phyloP scores from a whole-genome alignment of 2,329 filamentous ascomycete genomes.

The Diaporthe ampelina region DNA sequence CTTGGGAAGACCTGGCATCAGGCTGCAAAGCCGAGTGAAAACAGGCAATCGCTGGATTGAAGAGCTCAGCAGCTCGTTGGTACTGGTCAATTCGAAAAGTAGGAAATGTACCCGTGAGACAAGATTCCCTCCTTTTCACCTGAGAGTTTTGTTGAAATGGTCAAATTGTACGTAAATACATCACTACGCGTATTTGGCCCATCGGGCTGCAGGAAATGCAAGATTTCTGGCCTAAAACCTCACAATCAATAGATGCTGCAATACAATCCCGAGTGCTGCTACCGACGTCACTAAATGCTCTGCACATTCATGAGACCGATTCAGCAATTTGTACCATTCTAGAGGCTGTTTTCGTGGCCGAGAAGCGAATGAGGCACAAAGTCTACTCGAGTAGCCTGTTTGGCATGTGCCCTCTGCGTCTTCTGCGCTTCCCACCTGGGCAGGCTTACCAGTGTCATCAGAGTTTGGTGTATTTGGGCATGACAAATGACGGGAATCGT shows the following conservation, averaged over 20 bases:
- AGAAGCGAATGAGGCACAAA: not conserved
- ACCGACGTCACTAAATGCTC: no score
- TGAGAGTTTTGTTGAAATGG: not conserved
- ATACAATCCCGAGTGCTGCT: not conserved
- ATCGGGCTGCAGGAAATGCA: no score
- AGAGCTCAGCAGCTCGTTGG: no score
- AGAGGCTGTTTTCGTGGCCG: no score
- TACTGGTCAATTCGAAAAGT: not conserved
- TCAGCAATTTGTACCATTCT: not conserved
- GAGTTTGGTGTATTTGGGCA: not conserved
- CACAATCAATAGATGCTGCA: no score
- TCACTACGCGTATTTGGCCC: no score
- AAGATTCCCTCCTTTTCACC: no score
- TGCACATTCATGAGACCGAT: no score
- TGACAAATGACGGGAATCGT: no score
- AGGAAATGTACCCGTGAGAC: not conserved
- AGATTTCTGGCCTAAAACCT: no score
- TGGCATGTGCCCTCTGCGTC: not conserved
- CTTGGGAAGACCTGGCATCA: no score
- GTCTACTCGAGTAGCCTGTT: not conserved
- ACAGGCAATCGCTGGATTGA: no score
- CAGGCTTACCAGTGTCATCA: not conserved
- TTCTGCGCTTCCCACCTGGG: not conserved
- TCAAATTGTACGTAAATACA: not conserved
- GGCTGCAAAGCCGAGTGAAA: not conserved